phyloP scores from a whole-genome alignment of 129 eudicot genomes.

The Kitagawia praeruptora region DNA sequence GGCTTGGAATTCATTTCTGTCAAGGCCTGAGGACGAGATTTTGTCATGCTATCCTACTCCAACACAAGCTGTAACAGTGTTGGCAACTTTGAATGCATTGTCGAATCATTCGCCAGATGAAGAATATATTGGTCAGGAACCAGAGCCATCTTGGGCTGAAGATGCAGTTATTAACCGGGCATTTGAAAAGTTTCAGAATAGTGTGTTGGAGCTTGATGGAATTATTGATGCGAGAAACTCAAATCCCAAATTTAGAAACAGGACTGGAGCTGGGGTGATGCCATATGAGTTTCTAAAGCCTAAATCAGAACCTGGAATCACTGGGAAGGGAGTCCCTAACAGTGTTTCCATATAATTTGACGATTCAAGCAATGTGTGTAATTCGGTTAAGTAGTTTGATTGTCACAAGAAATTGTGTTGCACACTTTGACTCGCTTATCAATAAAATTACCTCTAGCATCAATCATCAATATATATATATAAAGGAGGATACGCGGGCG shows the following conservation, averaged over 20 bases:
- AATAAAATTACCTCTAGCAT: no score
- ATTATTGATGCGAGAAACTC: constrained; percentile 19
- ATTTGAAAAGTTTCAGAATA: neutral
- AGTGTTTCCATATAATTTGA: constrained; percentile 21
- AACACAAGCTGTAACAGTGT: neutral
- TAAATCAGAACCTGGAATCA: constrained; percentile 17
- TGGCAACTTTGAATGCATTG: neutral
- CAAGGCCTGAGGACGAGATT: neutral
- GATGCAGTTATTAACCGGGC: neutral
- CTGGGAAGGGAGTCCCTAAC: constrained; percentile 23
- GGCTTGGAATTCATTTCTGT: neutral
- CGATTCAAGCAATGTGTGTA: no score
- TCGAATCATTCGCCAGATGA: neutral
- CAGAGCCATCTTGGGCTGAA: neutral
- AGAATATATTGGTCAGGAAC: constrained; percentile 5
- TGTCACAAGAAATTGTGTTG: no score
- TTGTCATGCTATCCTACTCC: neutral
- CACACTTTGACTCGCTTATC: no score
- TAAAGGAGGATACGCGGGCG: no score
- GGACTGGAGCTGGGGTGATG: constrained; percentile 28
- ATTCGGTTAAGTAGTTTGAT: no score
- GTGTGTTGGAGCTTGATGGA: neutral
- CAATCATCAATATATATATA: no score
- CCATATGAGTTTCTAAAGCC: constrained; percentile 27
- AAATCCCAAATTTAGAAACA: constrained; percentile 6